Percentiles rank a stretch among this genome's conserved stretches.
These are phyloP conservation scores for Sugiyamaella neomexicana DNA, from an alignment of 1,139 yeast species.

Conservation along the genomic window DNA sequence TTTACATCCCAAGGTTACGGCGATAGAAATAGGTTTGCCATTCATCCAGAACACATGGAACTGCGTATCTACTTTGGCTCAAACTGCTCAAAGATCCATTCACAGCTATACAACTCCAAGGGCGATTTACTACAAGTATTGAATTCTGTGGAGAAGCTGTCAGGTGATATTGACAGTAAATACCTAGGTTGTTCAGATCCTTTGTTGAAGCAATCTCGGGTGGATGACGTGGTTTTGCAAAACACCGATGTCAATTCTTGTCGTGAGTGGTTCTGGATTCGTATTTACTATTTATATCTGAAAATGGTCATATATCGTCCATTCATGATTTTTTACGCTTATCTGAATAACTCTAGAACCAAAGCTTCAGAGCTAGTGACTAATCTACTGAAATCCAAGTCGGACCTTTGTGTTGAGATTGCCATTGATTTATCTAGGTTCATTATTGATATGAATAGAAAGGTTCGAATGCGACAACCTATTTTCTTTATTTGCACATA, in stretches of 20 bases:
- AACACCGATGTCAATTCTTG: not conserved
- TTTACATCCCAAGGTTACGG: not conserved
- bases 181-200: not conserved
- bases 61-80: not conserved
- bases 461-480: not conserved
- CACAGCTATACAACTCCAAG: not conserved
- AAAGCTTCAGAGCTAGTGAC: not conserved
- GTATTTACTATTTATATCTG: not conserved
- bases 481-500: not conserved
- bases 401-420: not conserved
- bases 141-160: not conserved
- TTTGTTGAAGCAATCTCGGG: not conserved
- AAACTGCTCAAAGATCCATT: not conserved
- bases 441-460: not conserved
- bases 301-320: slow-evolving; percentile 1
- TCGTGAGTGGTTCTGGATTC: slow-evolving; percentile 1
- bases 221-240: not conserved
- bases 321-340: slow-evolving; percentile 2
- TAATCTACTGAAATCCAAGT: not conserved
- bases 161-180: not conserved
- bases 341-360: slow-evolving; percentile 1
- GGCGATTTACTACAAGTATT: not conserved
- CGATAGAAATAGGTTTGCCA: not conserved
- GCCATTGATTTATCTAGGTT: not conserved
- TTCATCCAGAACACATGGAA: slow-evolving; percentile 2